Evolutionary conservation across 2,329 filamentous ascomycete genomes (phyloP), one percentile per base, ranked within the genome.

Genomic region (Penicillium paneum): DNA sequence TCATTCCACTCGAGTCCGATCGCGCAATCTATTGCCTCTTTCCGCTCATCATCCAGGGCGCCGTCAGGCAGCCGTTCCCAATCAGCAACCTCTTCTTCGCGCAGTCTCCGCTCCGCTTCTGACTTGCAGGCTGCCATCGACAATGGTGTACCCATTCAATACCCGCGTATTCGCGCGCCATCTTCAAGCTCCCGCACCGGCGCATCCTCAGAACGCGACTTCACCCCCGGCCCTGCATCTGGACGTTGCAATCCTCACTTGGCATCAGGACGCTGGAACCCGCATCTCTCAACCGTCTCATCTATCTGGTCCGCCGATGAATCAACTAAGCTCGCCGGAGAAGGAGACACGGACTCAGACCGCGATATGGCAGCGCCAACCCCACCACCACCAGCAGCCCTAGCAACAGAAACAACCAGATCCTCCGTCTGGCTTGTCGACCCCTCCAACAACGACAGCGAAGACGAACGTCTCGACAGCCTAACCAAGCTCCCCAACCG

Each of bases 281-380:
- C 73, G 44, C 72, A 75, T 41, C 64, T 79, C 24, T 79, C 77
- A 12, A 74, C 74, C 8, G 74, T 78, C 5, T 74, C 74, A 2
- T 79, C 78, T 17, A 71, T 73, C 52, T 72, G 68, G 67, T 74
- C 73, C 12, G 69, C 66, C 13, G 71, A 74, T 47, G 67, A 66
- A 52, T 54, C 67, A 51, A 52, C 64, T 17, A 65, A 67, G 50
- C 62, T 62, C 12, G 64, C 66, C n/a, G 59, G 64, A 6, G 59
- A 62, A 12, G 61, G 58, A 35, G 59, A 65, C 17, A 58, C 38
- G 17, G 57, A 62, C 17, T 40, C 41, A 5, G 62, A 57, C 15
- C 26, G 43, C 28, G 44, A 32, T n/a, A 49, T 54, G 19, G 61
- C 64, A 17, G 63, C 60, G 39, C 65, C 66, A 6, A 59, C 65